A percentile compares a stretch with the other conserved stretches of the same genome.
Conservation (phyloP, 805 yeast species). For the Teunomyces aglyptinius region DNA sequence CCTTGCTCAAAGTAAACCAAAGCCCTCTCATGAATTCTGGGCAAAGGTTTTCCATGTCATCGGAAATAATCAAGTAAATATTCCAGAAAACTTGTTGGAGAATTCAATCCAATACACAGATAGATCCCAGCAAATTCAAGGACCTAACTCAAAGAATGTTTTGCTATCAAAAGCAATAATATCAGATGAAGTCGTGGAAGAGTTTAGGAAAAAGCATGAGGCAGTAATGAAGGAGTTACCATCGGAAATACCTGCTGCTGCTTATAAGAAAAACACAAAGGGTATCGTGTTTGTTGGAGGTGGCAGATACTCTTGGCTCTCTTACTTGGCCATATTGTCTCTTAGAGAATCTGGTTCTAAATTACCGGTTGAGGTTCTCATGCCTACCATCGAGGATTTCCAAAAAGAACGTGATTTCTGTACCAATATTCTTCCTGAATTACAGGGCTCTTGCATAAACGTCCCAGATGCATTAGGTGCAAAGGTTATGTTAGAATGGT, state of each 20-base stretch:
- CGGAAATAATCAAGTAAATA: conserved; percentile 14
- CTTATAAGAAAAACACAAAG: conserved; percentile 20
- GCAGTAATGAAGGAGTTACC: conserved; percentile 23
- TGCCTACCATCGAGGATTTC: conserved; percentile 34
- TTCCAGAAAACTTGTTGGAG: conserved; percentile 13
- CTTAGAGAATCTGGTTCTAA: conserved; percentile 37
- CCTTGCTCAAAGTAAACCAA: conserved; percentile 8
- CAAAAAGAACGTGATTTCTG: conserved; percentile 30
- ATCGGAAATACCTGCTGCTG: conserved; percentile 8
- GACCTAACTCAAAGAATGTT: conserved; percentile 21
- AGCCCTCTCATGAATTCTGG: conserved; percentile 28
- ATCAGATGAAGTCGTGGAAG: conserved; percentile 19
- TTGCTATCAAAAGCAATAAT: conserved; percentile 27
- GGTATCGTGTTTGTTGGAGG: conserved; percentile 40
- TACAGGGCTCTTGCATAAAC: conserved; percentile 67
- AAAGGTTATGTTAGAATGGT: conserved; percentile 38
- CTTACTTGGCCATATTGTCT: conserved; percentile 30
- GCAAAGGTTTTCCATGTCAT: conserved; percentile 22
- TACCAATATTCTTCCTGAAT: conserved; percentile 54
- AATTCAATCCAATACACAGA: conserved; percentile 22
- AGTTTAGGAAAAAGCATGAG: conserved; percentile 21
- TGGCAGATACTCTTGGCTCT: conserved; percentile 33
- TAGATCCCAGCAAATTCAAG: conserved; percentile 15
- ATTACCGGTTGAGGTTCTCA: conserved; percentile 38
- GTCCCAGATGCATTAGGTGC: conserved; percentile 46